A percentile compares a stretch with the other conserved stretches of the same genome.
These are phyloP conservation scores for Alopecurus myosuroides DNA, from an alignment of 176 grass and related monocot species.

Conservation along the genomic window DNA sequence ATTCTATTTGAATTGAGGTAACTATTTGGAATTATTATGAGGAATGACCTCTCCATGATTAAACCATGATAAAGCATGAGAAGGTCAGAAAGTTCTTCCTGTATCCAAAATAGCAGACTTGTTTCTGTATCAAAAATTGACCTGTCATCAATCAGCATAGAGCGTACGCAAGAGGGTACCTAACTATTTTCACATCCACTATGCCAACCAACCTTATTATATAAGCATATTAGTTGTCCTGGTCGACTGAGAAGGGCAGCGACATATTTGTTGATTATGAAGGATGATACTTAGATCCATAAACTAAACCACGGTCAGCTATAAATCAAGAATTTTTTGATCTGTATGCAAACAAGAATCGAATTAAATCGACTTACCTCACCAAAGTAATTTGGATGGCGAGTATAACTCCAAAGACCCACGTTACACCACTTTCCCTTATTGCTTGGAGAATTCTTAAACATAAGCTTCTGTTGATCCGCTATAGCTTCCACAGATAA, in stretches of 20 bases:
- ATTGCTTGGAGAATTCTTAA: constrained; percentile 78
- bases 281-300: neutral
- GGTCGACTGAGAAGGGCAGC: neutral
- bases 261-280: neutral
- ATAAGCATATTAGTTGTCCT: neutral
- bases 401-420: constrained; percentile 87
- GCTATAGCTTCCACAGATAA: constrained; percentile 55
- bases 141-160: neutral
- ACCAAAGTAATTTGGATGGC: constrained; percentile 97
- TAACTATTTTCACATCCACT: neutral
- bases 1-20: neutral
- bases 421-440: constrained; percentile 77
- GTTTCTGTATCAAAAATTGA: neutral
- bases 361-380: constrained; percentile 52
- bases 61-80: neutral
- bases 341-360: neutral
- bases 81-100: neutral
- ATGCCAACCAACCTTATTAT: neutral
- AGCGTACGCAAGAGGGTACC: neutral
- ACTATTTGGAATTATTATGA: neutral
- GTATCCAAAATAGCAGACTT: neutral
- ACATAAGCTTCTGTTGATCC: constrained; percentile 88
- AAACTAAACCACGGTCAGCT: neutral
- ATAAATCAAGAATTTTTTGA: neutral
- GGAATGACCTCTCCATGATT: neutral